Base-by-base conservation (phyloP, 1,284 basidiomycete genomes). In the Stereum hirsutum region DNA sequence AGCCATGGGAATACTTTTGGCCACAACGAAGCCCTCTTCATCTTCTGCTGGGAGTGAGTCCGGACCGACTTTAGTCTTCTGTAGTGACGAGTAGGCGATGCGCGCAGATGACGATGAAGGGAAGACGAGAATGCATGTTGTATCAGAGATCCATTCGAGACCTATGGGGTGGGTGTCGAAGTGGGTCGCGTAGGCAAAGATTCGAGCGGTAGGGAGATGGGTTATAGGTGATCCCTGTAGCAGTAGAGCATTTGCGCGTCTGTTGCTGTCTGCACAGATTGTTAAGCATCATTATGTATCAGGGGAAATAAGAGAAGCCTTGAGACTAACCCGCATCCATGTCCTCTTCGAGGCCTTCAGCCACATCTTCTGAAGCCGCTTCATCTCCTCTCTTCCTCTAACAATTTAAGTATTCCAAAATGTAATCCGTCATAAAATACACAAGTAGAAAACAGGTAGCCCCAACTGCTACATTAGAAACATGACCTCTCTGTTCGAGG, bases 81-180 rank as follows among this genome's bases (percentile, higher is more conserved):
- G 67, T 20, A 88, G 66, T 19, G 55, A 56, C 7, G 60, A 58
- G 50, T 72, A 69, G 1, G 75, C 84, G 1, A 59, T 53, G 6
- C 70, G 72, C 7, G 83, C 81, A 5, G 65, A 58, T 28, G 59
- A 50, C 41, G 69, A 75, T 20, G 75, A 65, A 10, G 72, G 61
- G 54, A 86, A 89, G 38, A 89, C 79, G 43, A 89, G 64, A 5
- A 89, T 70, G 53, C 84, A 88, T 23, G 81, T 84, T 23, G 65
- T 78, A 61, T 89, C 86, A 56, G 87, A 76, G 7, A 89, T 69
- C 86, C 85, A 88, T 58, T 89, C 83, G 7, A 86, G 62, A 2
- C 70, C 80, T 46, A 85, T 69, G 0, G 85, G 86, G 20, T 72
- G 68, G 0, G 74, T 69, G 38, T 81, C 76, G 54, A 81, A 85